A percentile compares a stretch with the other conserved stretches of the same genome.
Evolutionary conservation across 106 monocot genomes (phyloP).

Genomic region (Dendrobium nobile): DNA sequence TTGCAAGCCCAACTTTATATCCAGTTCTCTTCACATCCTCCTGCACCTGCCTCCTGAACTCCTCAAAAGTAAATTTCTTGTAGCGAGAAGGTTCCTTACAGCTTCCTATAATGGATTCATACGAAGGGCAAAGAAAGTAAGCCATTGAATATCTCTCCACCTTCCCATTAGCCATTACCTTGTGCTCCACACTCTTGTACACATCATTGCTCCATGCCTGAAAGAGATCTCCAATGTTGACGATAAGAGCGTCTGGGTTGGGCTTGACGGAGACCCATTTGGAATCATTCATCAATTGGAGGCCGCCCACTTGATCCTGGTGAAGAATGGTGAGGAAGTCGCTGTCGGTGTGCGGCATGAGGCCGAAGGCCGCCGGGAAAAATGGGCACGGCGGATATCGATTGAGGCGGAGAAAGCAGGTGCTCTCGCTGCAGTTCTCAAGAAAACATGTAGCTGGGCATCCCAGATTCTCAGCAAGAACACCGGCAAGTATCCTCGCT

Average conservation of each 20-base stretch:
- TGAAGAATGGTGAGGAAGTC: conserved; percentile 70
- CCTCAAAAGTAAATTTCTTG: conserved; percentile 53
- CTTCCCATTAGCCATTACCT: conserved; percentile 27
- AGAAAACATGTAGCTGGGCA: conserved; percentile 4
- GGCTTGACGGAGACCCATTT: conserved; percentile 62
- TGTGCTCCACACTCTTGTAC: conserved; percentile 45
- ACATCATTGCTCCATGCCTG: conserved; percentile 52
- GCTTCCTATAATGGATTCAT: conserved; percentile 28
- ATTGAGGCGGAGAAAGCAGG: conserved; percentile 62
- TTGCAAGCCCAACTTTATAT: conserved; percentile 51
- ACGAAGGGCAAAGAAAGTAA: conserved; percentile 39
- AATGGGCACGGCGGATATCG: conserved; percentile 57
- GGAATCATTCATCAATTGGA: conserved; percentile 62
- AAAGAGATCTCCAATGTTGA: conserved; percentile 86
- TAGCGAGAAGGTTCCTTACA: conserved; percentile 29
- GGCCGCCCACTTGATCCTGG: conserved; percentile 60
- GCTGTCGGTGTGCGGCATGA: conserved; percentile 71
- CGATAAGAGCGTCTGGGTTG: conserved; percentile 43
- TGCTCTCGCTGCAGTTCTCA: conserved; percentile 35
- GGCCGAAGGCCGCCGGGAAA: conserved; percentile 38
- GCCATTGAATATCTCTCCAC: conserved; percentile 39
- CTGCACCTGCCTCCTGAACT: conserved; percentile 61
- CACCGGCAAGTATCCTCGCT: conserved; percentile 21
- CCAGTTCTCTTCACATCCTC: conserved; percentile 57
- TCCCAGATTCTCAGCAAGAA: conserved; percentile 48